phyloP scores from a whole-genome alignment of 495 filamentous ascomycete genomes.

The Podospora appendiculata region DNA sequence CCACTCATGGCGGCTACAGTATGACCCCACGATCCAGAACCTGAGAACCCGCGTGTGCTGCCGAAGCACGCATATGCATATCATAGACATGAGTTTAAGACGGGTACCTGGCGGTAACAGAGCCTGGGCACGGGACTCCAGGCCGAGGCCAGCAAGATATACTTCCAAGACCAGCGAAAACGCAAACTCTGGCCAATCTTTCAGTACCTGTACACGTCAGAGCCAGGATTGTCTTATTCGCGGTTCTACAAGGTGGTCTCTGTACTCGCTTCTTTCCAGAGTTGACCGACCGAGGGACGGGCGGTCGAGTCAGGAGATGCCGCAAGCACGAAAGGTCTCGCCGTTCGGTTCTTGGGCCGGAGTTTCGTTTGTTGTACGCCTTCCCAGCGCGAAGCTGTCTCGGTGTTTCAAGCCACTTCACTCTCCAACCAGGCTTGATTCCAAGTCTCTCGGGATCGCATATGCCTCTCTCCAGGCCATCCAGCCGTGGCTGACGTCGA shows the following conservation, averaged over 20 bases:
- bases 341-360: neutral
- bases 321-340: neutral
- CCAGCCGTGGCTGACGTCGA: constrained; percentile 7
- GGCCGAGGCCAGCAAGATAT: neutral
- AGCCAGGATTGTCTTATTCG: constrained; percentile 2
- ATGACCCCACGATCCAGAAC: neutral
- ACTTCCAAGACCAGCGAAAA: neutral
- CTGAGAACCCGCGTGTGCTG: constrained; percentile 3
- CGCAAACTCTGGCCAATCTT: neutral
- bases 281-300: neutral
- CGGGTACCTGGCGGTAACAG: neutral
- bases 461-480: neutral
- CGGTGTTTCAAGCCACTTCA: constrained; percentile 2
- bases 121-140: neutral
- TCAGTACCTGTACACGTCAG: neutral
- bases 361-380: neutral
- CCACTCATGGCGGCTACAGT: neutral
- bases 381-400: neutral
- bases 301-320: neutral
- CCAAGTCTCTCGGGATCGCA: neutral
- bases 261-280: neutral
- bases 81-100: neutral
- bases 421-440: constrained; percentile 1
- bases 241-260: constrained; percentile 1
- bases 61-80: constrained; percentile 1